Evolutionary conservation across 352 stramenopile genomes (phyloP), one percentile per base, ranked within the genome.

Genomic region (Pythium brachiatum): DNA sequence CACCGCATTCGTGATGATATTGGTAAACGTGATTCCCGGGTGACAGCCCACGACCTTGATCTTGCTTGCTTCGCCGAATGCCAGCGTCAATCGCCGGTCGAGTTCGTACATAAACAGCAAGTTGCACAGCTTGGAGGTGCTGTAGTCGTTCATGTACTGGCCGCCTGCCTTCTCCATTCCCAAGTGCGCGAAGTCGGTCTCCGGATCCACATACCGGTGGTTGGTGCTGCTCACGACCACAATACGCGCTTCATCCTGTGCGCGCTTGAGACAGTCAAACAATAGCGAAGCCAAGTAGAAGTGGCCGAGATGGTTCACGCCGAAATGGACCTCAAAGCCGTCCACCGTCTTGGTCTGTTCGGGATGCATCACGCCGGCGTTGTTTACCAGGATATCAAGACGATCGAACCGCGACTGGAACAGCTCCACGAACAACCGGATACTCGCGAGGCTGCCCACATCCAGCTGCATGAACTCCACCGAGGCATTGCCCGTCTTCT

Each of bases 21-120:
- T 68, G 44, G 68, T 88, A 53, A 79, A 63, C 12, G 74, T 75
- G 36, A 79, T 60, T 9, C 80, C 80, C 1, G 80, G 80, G 48
- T 89, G 80, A 12, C 68, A 73, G 3, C 74, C 76, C 18, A 89
- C 74, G n/a, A 70, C 64, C 31, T 78, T 62, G 48, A 89, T 68
- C 53, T 80, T 79, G 41, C 65, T 55, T 43, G 76, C 59, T 26
- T 75, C 63, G 11, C 56, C 53, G 23, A 34, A 26, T 6, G 47
- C 34, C 12, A 64, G 66, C 15, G 60, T 41, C 13, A 89, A 32
- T 0, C 79, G 75, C 9, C 78, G 77, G 18, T 81, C 68, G 13
- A 90, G 60, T 51, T 90, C 81, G 57, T 74, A 84, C 23, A 74
- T 87, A 58, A 90, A 90, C 11, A 90, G 60, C 55, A 89, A 23